These are phyloP conservation scores for Chaetomiaceae sp. DNA, from an alignment of 2,329 filamentous ascomycete species.

Conservation along the genomic window DNA sequence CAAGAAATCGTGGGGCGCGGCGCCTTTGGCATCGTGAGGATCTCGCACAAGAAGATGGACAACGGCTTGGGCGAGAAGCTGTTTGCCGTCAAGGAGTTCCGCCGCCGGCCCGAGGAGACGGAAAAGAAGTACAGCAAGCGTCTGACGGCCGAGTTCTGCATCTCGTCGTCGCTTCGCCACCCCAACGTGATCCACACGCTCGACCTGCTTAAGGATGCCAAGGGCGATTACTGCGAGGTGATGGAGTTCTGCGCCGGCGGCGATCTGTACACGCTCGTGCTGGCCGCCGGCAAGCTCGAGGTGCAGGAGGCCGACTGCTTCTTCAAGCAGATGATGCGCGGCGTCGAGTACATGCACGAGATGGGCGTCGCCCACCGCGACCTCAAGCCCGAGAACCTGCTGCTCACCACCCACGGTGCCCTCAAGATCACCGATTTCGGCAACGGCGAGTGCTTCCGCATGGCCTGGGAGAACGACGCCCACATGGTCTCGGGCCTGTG, in stretches of 20 bases:
- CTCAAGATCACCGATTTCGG: conserved; percentile 99
- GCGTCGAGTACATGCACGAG: conserved; percentile 97
- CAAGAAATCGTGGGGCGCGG: conserved; percentile 94
- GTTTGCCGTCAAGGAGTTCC: conserved; percentile 97
- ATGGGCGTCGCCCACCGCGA: conserved; percentile 98
- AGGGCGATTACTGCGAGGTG: conserved; percentile 96
- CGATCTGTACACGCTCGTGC: conserved; percentile 87
- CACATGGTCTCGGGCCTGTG: conserved; percentile 98
- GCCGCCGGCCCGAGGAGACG: conserved; percentile 85
- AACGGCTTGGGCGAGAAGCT: conserved; percentile 78
- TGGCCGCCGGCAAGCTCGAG: conserved; percentile 86
- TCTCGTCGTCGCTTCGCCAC: conserved; percentile 91
- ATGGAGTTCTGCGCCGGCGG: conserved; percentile 99
- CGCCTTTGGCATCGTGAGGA: conserved; percentile 93
- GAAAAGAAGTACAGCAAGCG: conserved; percentile 98
- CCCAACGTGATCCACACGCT: conserved; percentile 98
- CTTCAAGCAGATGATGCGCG: conserved; percentile 98
- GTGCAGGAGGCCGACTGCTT: conserved; percentile 93
- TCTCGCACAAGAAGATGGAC: conserved; percentile 90
- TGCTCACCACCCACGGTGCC: conserved; percentile 84
- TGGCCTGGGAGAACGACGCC: conserved; percentile 98
- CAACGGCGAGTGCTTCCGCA: conserved; percentile 97
- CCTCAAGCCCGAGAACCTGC: conserved; percentile 91
- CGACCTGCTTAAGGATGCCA: conserved; percentile 89
- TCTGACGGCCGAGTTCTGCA: conserved; percentile 95